Evolutionary conservation across 371 early-diverging fungal genomes (phyloP), one percentile per base, ranked within the genome.

Genomic region (Rhizopus stolonifer): DNA sequence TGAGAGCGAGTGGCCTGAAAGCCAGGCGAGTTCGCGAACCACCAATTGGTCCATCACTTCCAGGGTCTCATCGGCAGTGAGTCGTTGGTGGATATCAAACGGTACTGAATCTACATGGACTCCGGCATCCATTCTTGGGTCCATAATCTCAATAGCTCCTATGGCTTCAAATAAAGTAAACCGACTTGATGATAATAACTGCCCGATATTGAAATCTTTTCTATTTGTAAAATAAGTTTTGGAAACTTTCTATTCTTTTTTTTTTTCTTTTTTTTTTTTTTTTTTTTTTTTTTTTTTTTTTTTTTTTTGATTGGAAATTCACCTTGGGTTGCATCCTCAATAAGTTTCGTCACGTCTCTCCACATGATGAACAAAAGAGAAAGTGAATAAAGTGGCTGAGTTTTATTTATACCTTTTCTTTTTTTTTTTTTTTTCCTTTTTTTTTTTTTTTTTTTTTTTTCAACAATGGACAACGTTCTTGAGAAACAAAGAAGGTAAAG

Each of bases 121-220:
- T 22, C 91, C 89, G 1, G 85, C 82, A 57, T 91, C 91, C 89
- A 89, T 89, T 46, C 85, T 84, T 1, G 91, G 89, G 65, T 91
- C 88, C 89, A 91, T 89, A 31, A 91, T 86, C 78, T 88, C 89
- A 46, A 89, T 86, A 7, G 88, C 88, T 18, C 85, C 80, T 88
- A 91, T 87, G 18, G 88, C 88, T 46, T 89, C 89, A 61, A 77
- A 85, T 11, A 91, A 61, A 8, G 74, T 80, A 58, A 91, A 88
- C 3, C 77, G 67, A 33, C 71, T 74, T n/a, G 81, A 51, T 51
- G 79, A 82, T n/a, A 88, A 62, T 24, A 90, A 61, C 49, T 89
- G 83, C 6, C 88, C 86, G 14, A 79, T 70, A 8, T 79, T 65
- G 52, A 90, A 71, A 36, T 86, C 88, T 87, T 21, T 39, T 38